A percentile compares a stretch with the other conserved stretches of the same genome.
Conservation (phyloP, 257 asterid genomes). For the Verbena officinalis region DNA sequence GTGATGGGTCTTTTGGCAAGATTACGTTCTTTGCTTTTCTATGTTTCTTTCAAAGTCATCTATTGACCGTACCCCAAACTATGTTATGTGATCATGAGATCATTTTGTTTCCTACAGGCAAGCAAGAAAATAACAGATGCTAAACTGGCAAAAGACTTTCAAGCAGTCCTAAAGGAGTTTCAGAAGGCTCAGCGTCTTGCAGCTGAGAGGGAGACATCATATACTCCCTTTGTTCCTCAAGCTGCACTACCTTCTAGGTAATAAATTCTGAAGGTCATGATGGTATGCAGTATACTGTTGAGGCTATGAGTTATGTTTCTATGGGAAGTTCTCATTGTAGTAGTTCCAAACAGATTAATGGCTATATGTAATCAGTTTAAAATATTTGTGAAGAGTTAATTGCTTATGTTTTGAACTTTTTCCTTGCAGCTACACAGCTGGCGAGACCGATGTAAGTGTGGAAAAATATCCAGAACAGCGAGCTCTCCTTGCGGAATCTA, state of each 20-base stretch:
- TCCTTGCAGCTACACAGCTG: conserved; percentile 63
- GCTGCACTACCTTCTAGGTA: conserved; percentile 66
- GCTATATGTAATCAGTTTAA: neutral
- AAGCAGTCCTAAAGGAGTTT: conserved; percentile 88
- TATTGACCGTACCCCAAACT: neutral
- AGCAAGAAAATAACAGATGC: conserved; percentile 93
- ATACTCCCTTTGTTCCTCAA: conserved; percentile 66
- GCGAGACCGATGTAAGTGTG: conserved; percentile 53
- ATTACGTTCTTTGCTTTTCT: neutral
- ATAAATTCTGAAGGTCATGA: conserved; percentile 4
- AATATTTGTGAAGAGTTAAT: neutral
- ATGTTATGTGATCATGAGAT: conserved; percentile 20
- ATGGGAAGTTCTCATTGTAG: neutral
- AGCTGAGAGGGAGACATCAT: conserved; percentile 81
- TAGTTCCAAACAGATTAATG: neutral
- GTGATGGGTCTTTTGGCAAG: neutral
- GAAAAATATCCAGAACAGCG: conserved; percentile 60
- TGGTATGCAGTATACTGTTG: neutral
- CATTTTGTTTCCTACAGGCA: conserved; percentile 49
- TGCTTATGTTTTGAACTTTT: conserved; percentile 25
- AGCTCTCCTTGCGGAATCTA: conserved; percentile 71
- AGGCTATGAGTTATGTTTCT: neutral
- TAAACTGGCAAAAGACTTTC: conserved; percentile 93
- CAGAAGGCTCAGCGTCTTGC: conserved; percentile 80
- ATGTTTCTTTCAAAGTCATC: conserved; percentile 13